Evolutionary conservation across 768 basidiomycete species (phyloP).

Genomic region (Trametes cingulata): DNA sequence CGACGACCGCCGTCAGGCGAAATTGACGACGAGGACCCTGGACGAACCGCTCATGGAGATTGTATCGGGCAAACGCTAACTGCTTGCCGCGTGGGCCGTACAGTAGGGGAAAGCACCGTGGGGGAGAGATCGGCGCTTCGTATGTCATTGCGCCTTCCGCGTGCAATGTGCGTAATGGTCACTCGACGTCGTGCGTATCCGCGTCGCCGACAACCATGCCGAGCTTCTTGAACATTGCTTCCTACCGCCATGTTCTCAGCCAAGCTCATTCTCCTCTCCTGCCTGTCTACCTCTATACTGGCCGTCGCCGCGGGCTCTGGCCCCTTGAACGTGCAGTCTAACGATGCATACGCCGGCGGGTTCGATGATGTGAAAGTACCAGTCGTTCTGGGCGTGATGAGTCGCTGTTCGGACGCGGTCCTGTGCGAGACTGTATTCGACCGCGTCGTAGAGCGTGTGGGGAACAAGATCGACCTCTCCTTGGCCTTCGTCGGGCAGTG

Average conservation of each 20-base stretch:
- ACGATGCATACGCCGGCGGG: conserved; percentile 6
- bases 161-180: background rate
- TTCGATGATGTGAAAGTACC: conserved; percentile 44
- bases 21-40: background rate
- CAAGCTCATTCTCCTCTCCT: background rate
- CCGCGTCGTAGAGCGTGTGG: conserved; percentile 61
- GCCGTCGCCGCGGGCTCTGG: background rate
- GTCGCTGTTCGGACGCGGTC: conserved; percentile 79
- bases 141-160: background rate
- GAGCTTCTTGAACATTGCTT: background rate
- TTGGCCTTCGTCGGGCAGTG: conserved; percentile 77
- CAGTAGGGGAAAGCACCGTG: conserved; percentile 12
- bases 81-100: background rate
- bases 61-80: background rate
- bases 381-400: conserved; percentile 63
- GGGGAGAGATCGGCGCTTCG: conserved; percentile 6
- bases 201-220: background rate
- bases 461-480: conserved; percentile 64
- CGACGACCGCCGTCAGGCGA: background rate
- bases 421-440: conserved; percentile 80
- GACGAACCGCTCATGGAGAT: background rate
- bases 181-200: background rate
- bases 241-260: conserved; percentile 13
- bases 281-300: background rate
- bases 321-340: background rate